These are phyloP conservation scores for Psidium friedrichsthalianum DNA, from an alignment of 345 rosid species.

Conservation along the genomic window DNA sequence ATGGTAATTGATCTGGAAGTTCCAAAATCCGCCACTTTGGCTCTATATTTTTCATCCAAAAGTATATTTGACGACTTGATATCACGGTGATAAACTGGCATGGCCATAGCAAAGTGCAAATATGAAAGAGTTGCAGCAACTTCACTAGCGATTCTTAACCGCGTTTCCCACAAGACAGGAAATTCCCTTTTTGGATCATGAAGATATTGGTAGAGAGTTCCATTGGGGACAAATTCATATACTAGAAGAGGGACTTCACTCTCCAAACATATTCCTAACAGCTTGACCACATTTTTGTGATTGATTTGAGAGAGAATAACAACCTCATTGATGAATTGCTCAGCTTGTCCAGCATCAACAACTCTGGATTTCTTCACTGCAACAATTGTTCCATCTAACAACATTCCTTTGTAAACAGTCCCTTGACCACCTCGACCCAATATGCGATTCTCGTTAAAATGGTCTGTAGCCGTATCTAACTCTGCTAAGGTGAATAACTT, in stretches of 20 bases:
- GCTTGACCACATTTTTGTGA: not conserved
- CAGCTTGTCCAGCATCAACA: not conserved
- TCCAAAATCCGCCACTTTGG: no score
- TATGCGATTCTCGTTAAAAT: not conserved
- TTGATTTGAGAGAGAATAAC: not conserved
- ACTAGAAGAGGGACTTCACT: not conserved
- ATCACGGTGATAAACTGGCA: no score
- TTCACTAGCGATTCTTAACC: not conserved
- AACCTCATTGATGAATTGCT: not conserved
- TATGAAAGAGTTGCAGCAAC: not conserved
- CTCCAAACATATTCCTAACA: not conserved
- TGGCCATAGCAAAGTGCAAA: not conserved
- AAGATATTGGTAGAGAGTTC: not conserved
- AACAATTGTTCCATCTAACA: not conserved
- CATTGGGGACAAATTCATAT: not conserved
- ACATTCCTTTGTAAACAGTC: not conserved
- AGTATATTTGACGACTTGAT: no score
- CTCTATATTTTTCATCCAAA: no score
- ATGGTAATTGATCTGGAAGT: no score
- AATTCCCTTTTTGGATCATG: not conserved
- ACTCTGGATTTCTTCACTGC: not conserved
- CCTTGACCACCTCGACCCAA: not conserved
- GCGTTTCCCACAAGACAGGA: not conserved
- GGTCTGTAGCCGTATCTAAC: not conserved
- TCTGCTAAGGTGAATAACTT: not conserved